Conservation (phyloP, 1,284 basidiomycete genomes). For the Garcileccinum viscosum region DNA sequence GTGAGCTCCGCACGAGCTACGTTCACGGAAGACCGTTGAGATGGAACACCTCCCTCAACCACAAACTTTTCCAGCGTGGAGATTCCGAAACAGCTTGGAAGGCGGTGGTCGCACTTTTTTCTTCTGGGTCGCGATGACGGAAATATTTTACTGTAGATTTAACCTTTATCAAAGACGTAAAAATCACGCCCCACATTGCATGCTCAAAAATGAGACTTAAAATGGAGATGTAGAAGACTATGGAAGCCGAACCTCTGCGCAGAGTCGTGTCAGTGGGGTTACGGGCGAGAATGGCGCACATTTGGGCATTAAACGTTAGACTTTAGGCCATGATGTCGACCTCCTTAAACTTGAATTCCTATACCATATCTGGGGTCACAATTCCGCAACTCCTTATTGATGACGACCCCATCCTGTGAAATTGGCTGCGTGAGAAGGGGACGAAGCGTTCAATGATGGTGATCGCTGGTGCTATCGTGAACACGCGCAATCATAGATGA, state of each 20-base stretch:
- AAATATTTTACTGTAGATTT: neutral
- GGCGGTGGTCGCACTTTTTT: constrained; percentile 18
- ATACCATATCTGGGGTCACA: neutral
- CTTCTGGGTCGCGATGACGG: neutral
- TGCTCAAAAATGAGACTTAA: too few species aligned
- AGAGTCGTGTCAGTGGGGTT: neutral
- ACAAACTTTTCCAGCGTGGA: neutral
- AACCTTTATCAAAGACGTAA: neutral
- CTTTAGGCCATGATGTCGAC: neutral
- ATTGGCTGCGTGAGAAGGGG: too few species aligned
- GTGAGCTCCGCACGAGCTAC: neutral
- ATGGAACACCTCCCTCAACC: constrained; percentile 15
- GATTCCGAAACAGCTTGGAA: constrained; percentile 20
- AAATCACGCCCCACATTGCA: neutral
- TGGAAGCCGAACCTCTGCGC: too few species aligned
- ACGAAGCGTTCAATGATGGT: too few species aligned
- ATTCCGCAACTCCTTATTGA: neutral
- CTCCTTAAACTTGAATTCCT: too few species aligned
- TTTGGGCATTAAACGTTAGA: neutral
- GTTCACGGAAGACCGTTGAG: neutral
- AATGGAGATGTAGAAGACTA: too few species aligned
- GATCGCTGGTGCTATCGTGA: too few species aligned
- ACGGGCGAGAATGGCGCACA: neutral
- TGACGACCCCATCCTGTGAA: too few species aligned
- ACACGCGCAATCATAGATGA: too few species aligned